phyloP scores from a whole-genome alignment of 192 early-diverging fungal species.

The Irineochytrium annulatum region DNA sequence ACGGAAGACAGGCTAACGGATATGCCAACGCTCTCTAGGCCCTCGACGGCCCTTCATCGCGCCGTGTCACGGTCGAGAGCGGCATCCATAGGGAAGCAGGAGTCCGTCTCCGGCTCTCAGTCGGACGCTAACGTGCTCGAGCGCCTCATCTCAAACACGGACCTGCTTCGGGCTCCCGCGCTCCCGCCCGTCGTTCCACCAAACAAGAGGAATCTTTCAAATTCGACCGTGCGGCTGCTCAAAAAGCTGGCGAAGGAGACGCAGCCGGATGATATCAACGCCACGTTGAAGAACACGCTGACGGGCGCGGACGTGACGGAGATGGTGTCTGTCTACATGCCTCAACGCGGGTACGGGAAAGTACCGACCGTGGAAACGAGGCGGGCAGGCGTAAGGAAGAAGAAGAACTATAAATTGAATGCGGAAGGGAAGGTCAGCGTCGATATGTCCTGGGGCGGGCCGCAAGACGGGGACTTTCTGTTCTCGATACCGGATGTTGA shows the following conservation, averaged over 20 bases:
- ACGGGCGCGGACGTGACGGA: conserved; percentile 19
- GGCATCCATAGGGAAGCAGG: no score
- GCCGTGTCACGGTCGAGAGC: no score
- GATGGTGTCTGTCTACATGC: neutral
- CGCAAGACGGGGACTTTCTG: conserved; percentile 14
- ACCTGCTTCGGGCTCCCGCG: neutral
- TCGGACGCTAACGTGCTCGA: no score
- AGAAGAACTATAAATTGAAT: conserved; percentile 9
- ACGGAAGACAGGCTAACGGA: no score
- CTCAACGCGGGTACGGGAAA: neutral
- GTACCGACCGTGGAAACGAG: neutral
- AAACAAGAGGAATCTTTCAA: conserved; percentile 22
- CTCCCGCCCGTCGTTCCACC: conserved; percentile 2
- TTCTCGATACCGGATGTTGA: conserved; percentile 15
- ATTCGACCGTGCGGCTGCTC: conserved; percentile 30
- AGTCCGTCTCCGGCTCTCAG: no score
- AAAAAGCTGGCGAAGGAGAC: conserved; percentile 35
- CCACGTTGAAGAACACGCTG: conserved; percentile 11
- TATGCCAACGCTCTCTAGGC: no score
- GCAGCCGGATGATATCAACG: neutral
- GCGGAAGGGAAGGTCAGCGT: conserved; percentile 9
- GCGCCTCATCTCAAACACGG: no score
- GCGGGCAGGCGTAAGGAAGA: neutral
- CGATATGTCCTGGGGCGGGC: neutral
- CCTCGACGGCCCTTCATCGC: no score